Conservation (phyloP, 2,329 filamentous ascomycete genomes). For the Ceratocystis cacaofunesta region DNA sequence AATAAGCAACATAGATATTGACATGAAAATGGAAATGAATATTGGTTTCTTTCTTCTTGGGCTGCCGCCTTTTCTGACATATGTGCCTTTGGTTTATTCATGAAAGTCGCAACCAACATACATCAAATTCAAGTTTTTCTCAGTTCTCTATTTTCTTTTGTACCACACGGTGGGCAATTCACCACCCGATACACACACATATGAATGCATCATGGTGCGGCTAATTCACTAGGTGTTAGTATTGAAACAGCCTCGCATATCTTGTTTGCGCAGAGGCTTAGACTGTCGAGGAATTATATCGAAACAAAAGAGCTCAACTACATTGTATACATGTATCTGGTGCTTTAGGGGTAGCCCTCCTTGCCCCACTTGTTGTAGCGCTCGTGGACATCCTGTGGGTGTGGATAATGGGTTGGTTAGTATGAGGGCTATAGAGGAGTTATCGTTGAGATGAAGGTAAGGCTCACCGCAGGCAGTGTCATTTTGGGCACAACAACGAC, state of each 20-base stretch:
- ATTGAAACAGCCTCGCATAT: neutral
- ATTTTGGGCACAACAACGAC: constrained; percentile 88
- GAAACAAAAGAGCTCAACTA: neutral
- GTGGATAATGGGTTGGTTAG: neutral
- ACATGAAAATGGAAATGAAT: too few species aligned
- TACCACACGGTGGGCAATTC: too few species aligned
- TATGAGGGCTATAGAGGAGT: neutral
- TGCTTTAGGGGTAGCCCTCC: constrained; percentile 60
- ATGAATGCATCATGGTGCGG: neutral
- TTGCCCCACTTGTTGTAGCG: constrained; percentile 99
- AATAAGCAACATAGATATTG: neutral
- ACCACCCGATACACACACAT: too few species aligned
- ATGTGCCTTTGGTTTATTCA: too few species aligned
- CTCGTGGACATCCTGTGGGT: constrained; percentile 66
- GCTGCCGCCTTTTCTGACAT: too few species aligned
- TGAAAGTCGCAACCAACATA: neutral
- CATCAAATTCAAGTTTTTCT: too few species aligned
- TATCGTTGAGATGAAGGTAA: neutral
- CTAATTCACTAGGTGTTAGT: neutral
- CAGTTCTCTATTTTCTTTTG: too few species aligned
- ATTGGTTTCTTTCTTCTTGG: too few species aligned
- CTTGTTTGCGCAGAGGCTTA: neutral
- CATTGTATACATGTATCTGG: neutral
- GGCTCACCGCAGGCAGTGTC: constrained; percentile 67
- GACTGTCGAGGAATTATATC: neutral